Evolutionary conservation across 108 stramenopile genomes (phyloP), one percentile per base, ranked within the genome.

Genomic region (Cyclostephanos tholiformis): DNA sequence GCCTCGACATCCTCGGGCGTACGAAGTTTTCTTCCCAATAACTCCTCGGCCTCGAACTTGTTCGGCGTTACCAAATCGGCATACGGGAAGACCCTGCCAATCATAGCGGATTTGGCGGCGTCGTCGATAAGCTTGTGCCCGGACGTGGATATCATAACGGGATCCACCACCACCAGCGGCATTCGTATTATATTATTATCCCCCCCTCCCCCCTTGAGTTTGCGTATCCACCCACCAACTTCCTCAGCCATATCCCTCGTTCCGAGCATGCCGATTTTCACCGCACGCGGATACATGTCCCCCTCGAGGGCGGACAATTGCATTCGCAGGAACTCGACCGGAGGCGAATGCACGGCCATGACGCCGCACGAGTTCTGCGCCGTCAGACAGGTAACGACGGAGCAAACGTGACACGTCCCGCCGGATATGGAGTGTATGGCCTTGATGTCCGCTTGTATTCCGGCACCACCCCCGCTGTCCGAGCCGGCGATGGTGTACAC

Each of bases 391-490:
- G 96, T 95, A 65, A 97, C 84, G 55, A 94, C 97, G 27, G 92
- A 93, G 80, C 97, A 97, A 14, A 94, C 96, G 76, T 96, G 96
- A 22, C 84, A 86, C 27, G 67, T 52, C 11, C 80, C 80, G 6
- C 51, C 60, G 13, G 90, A 92, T 58, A 96, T 84, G 38, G 85
- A 48, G 53, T 95, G 95, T 9, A 95, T 90, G 43, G 95, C 86
- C 61, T 89, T 93, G 63, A 97, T 75, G 71, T 97, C 97, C 41
- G 97, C 97, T 75, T 97, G 97, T 61, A 97, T 94, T 32, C 97
- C 97, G 6, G 97, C 97, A 20, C 97, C 97, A 17, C 97, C 97
- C 5, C 97, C 97, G 5, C 92, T 94, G 82, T 97, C 97, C 8
- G 90, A 92, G 63, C 97, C 97, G 8, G 97, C 96, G 57, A 97